Conservation (phyloP, 768 basidiomycete species). For the Auricularia heimuer region DNA sequence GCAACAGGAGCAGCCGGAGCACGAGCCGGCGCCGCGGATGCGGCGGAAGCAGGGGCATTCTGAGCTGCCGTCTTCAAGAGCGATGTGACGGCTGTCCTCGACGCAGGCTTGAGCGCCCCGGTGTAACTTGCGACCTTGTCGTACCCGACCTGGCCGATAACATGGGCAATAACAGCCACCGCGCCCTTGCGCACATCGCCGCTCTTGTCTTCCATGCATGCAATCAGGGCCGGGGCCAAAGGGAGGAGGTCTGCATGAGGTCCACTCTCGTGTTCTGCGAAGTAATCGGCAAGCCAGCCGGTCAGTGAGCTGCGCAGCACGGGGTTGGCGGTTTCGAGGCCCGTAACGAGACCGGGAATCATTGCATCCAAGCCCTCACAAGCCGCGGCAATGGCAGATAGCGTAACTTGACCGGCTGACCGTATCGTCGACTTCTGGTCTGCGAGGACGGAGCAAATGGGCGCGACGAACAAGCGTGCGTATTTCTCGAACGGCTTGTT, state of each 20-base stretch:
- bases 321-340: slow-evolving; percentile 81
- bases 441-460: slow-evolving; percentile 75
- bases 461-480: slow-evolving; percentile 59
- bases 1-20: slow-evolving; percentile 15
- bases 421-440: slow-evolving; percentile 90
- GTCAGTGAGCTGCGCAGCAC: slow-evolving; percentile 71
- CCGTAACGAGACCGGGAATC: slow-evolving; percentile 65
- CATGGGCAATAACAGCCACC: slow-evolving; percentile 63
- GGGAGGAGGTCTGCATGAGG: slow-evolving; percentile 55
- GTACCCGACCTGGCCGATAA: slow-evolving; percentile 69
- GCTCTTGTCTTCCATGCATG: slow-evolving; percentile 83
- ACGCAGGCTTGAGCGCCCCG: slow-evolving; percentile 82
- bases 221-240: slow-evolving; percentile 56
- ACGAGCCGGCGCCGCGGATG: slow-evolving; percentile 4
- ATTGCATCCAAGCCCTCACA: slow-evolving; percentile 80
- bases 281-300: slow-evolving; percentile 72
- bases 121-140: slow-evolving; percentile 83
- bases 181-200: slow-evolving; percentile 89
- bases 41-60: slow-evolving; percentile 27
- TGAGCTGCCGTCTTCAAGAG: slow-evolving; percentile 78
- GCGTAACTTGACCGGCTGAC: slow-evolving; percentile 60
- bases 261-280: slow-evolving; percentile 51
- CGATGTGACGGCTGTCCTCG: slow-evolving; percentile 70
- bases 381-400: slow-evolving; percentile 75
- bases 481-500: slow-evolving; percentile 92